Evolutionary conservation across 202 grass and related monocot species (phyloP).

Genomic region (Dendrocalamus latiflorus): DNA sequence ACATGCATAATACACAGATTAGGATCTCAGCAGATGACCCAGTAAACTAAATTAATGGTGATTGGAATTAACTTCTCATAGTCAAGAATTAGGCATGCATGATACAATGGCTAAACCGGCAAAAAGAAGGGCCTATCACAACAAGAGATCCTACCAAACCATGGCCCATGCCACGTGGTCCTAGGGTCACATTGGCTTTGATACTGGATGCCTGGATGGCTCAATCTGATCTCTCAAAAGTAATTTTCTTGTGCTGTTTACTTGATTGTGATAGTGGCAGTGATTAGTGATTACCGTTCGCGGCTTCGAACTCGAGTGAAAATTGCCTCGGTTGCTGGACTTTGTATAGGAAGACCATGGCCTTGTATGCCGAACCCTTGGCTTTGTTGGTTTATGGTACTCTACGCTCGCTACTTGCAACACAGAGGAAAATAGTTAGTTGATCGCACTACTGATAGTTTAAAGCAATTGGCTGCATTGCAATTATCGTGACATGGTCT

Average conservation of each 20-base stretch:
- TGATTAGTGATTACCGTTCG: constrained; percentile 41
- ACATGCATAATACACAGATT: background rate
- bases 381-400: no score
- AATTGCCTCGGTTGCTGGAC: no score
- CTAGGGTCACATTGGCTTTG: background rate
- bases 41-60: background rate
- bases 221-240: background rate
- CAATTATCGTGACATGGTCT: constrained; percentile 7
- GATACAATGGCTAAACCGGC: background rate
- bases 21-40: background rate
- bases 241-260: background rate
- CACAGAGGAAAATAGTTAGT: no score
- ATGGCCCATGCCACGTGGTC: constrained; percentile 38
- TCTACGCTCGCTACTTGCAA: constrained; percentile 38
- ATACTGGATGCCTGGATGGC: background rate
- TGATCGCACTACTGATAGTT: no score
- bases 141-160: constrained; percentile 16
- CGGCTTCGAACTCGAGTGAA: constrained; percentile 38
- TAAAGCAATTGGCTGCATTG: background rate
- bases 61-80: background rate
- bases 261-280: background rate
- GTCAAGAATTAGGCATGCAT: background rate
- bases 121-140: background rate
- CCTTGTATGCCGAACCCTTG: no score
- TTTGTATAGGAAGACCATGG: no score